Percentiles rank a stretch among this genome's conserved stretches.
Evolutionary conservation across 2,329 filamentous ascomycete species (phyloP).

Genomic region (Trichothecium sympodiale): DNA sequence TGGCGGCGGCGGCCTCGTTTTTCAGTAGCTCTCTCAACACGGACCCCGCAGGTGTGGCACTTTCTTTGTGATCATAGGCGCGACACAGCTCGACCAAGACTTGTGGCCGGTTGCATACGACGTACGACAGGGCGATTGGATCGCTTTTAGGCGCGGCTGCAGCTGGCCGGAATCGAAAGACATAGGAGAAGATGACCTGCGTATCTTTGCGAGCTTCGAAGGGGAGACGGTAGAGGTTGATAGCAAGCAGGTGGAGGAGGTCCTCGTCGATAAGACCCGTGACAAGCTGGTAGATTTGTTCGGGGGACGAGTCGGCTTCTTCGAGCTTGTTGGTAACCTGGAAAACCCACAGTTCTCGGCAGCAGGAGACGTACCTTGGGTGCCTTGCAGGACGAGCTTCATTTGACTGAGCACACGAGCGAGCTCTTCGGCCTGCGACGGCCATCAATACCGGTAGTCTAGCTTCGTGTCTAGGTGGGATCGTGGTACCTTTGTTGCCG

Average conservation of each 20-base stretch:
- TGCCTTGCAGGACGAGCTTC: conserved; percentile 88
- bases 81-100: conserved; percentile 81
- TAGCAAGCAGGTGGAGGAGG: conserved; percentile 72
- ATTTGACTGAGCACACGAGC: conserved; percentile 79
- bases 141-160: conserved; percentile 57
- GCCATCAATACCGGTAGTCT: background rate
- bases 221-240: conserved; percentile 72
- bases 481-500: conserved; percentile 31
- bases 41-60: conserved; percentile 81
- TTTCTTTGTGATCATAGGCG: conserved; percentile 83
- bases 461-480: background rate
- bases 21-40: conserved; percentile 82
- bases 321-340: background rate
- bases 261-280: conserved; percentile 80
- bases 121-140: conserved; percentile 77
- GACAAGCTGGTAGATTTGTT: conserved; percentile 80
- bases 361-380: conserved; percentile 54
- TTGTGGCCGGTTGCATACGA: conserved; percentile 76
- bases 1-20: conserved; percentile 78
- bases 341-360: background rate
- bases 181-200: conserved; percentile 90
- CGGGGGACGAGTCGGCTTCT: conserved; percentile 80
- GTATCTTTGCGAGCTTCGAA: conserved; percentile 96
- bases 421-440: conserved; percentile 66
- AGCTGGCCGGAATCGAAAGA: conserved; percentile 77